Percentiles rank a stretch among this genome's conserved stretches.
phyloP scores from a whole-genome alignment of 176 grass and related monocot genomes.

The Triticum monococcum region DNA sequence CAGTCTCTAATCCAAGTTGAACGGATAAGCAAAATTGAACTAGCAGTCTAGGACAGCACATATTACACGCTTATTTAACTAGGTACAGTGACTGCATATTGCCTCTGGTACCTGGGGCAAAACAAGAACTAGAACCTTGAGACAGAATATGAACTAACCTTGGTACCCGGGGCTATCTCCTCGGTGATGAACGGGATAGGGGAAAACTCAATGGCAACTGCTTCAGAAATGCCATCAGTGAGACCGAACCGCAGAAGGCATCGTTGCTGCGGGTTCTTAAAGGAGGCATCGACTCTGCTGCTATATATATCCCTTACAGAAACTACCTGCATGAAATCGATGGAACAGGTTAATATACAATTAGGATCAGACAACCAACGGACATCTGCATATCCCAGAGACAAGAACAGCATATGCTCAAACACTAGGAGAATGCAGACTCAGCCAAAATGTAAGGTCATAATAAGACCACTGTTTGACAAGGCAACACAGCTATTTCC shows the following conservation, averaged over 20 bases:
- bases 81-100: neutral
- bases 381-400: neutral
- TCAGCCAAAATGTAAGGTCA: neutral
- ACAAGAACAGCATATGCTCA: neutral
- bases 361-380: neutral
- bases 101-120: too few relatives aligned
- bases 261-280: constrained; percentile 51
- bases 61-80: neutral
- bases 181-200: constrained; percentile 63
- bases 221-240: constrained; percentile 72
- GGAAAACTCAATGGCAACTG: constrained; percentile 70
- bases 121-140: constrained; percentile 4
- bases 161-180: constrained; percentile 76
- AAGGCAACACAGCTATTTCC: neutral
- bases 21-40: neutral
- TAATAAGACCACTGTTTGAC: neutral
- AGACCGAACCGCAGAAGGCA: constrained; percentile 65
- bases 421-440: neutral
- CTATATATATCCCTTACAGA: constrained; percentile 83
- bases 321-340: constrained; percentile 46
- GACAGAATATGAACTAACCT: constrained; percentile 46
- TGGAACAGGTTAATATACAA: neutral
- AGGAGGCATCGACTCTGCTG: constrained; percentile 66
- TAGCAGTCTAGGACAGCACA: neutral
- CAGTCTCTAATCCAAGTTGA: neutral